Conservation (phyloP, 768 basidiomycete species). For the Mycena venus region DNA sequence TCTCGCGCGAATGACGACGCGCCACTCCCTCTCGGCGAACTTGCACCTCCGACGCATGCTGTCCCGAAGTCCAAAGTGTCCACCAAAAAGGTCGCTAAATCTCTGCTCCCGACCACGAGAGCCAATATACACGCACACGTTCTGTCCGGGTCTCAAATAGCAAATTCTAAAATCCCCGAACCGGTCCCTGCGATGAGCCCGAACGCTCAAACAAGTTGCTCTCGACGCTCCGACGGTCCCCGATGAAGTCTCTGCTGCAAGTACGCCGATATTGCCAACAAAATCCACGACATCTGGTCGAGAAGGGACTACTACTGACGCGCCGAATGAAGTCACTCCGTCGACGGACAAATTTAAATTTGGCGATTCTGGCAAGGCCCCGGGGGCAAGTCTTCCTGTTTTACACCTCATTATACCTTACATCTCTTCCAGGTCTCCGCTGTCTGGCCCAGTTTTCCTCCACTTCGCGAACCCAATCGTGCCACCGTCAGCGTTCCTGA, state of each 20-base stretch:
- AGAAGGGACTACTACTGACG: no score
- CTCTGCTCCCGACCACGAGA: constrained; percentile 22
- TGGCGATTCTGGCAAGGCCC: no score
- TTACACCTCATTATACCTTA: no score
- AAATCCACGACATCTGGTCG: no score
- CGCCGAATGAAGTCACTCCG: neutral
- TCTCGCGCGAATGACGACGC: constrained; percentile 39
- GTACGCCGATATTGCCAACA: no score
- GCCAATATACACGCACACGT: constrained; percentile 3
- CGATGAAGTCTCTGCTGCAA: neutral
- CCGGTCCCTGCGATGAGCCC: neutral
- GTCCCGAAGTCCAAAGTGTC: neutral
- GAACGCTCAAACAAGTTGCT: neutral
- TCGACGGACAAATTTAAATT: no score
- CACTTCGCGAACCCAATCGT: no score
- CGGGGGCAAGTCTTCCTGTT: no score
- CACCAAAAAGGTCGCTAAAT: neutral
- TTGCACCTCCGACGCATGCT: constrained; percentile 53
- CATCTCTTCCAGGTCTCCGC: no score
- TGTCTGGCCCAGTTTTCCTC: no score
- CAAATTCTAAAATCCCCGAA: neutral
- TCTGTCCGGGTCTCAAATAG: neutral
- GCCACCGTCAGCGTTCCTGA: neutral
- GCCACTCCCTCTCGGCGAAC: constrained; percentile 55
- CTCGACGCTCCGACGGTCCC: neutral